Base-by-base conservation (phyloP, 495 filamentous ascomycete genomes). In the Aspergillus funiculosus region DNA sequence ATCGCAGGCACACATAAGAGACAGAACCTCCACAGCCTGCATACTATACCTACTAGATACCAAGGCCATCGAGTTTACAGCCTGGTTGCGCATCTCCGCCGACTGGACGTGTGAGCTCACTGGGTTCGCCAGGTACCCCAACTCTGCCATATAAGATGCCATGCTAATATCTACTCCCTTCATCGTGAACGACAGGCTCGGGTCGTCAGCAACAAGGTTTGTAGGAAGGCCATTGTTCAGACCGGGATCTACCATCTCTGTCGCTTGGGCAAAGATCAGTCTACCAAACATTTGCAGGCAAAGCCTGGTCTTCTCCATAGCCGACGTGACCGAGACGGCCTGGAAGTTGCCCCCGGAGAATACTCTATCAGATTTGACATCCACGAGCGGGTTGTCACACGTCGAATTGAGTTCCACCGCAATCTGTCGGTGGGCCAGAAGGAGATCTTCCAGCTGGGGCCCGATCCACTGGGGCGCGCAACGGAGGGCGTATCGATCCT, bases 261-360 rank as follows among this genome's bases (percentile, higher is more conserved):
- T 72, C 29, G 61, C 62, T 52, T 85, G 80, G 2, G 71, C 60
- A 51, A 79, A 83, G 13, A 84, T 55, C 50, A 86, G 60, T 26
- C 71, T 67, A 15, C 79, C 81, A 6, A 83, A 55, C 54, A 73
- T 78, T 52, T 83, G 78, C 26, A 81, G 52, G 0, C 66, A 69
- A 1, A 58, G 31, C 8, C 77, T 64, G 0, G 74, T 74, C 56
- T 83, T 84, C 50, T 83, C 81, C 73, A 79, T 82, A 7, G 81
- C 77, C 4, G 79, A 77, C 0, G 81, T 82, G n/a, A 85, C 51
- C 4, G 72, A 61, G 0, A 59, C 58, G 0, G 81, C 81, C 49
- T 85, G 81, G 58, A 85, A 85, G 56, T 85, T 85, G 31, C 72
- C 75, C 13, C 80, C 80, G 32, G 72, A 71, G 50, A 74, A 71